These are phyloP conservation scores for Trichophyton rubrum DNA, from an alignment of 2,329 filamentous ascomycete species.

Conservation along the genomic window DNA sequence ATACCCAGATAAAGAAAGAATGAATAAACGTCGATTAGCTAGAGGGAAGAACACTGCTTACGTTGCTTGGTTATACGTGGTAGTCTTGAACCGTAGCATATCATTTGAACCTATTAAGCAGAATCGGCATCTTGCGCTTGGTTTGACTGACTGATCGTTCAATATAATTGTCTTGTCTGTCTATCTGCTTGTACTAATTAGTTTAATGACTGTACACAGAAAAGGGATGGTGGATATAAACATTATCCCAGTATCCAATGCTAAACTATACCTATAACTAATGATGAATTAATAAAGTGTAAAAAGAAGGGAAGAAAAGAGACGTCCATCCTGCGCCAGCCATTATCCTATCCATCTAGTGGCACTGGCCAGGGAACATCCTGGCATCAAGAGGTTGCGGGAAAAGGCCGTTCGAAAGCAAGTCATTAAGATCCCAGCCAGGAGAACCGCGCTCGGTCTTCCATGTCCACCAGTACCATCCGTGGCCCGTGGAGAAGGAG, in stretches of 20 bases:
- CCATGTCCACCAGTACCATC: constrained; percentile 42
- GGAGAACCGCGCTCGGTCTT: constrained; percentile 36
- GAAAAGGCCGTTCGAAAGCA: constrained; percentile 36
- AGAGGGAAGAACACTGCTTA: neutral
- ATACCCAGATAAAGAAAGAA: neutral
- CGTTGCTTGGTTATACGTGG: neutral
- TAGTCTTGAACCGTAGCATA: neutral
- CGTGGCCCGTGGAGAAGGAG: constrained; percentile 31
- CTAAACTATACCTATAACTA: neutral
- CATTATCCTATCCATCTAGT: neutral
- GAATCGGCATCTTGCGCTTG: neutral
- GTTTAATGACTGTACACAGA: neutral
- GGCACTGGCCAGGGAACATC: constrained; percentile 17
- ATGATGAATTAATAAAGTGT: neutral
- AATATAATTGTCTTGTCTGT: neutral
- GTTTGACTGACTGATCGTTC: neutral
- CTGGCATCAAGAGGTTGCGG: constrained; percentile 31
- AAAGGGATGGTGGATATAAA: neutral
- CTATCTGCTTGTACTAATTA: too few species aligned
- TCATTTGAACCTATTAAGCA: neutral
- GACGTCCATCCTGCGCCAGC: neutral
- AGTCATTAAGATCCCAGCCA: constrained; percentile 37
- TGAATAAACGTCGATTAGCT: neutral
- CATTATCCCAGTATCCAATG: neutral
- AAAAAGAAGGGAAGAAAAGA: neutral